Conservation (phyloP, 2,329 filamentous ascomycete genomes). For the Cyphellophora europaea region DNA sequence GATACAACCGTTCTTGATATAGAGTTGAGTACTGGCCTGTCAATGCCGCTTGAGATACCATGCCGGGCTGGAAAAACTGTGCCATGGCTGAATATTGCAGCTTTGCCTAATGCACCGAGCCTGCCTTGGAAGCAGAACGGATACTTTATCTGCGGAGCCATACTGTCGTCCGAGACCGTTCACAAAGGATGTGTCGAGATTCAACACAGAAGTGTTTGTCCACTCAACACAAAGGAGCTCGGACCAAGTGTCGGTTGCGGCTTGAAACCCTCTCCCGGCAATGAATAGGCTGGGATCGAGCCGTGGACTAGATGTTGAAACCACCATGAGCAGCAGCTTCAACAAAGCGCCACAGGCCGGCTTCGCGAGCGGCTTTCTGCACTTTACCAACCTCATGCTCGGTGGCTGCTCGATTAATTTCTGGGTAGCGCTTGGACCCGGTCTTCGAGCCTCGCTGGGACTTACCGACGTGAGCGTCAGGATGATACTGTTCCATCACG, state of each 20-base stretch:
- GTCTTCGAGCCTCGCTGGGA: constrained; percentile 31
- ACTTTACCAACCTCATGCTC: constrained; percentile 58
- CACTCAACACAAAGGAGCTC: too few species aligned
- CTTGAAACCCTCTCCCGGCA: too few species aligned
- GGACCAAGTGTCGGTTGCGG: too few species aligned
- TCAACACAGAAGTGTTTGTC: too few species aligned
- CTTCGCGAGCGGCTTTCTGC: constrained; percentile 56
- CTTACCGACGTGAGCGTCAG: constrained; percentile 73
- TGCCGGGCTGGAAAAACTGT: neutral
- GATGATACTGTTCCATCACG: constrained; percentile 83
- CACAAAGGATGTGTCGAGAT: too few species aligned
- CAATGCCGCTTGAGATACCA: neutral
- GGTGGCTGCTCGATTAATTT: constrained; percentile 66
- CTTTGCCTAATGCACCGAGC: too few species aligned
- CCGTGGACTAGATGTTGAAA: constrained; percentile 45
- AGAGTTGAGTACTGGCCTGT: neutral
- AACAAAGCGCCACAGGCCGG: constrained; percentile 70
- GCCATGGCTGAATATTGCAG: neutral
- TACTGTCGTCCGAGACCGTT: too few species aligned
- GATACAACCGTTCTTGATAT: neutral
- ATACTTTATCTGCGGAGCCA: too few species aligned
- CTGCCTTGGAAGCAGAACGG: too few species aligned
- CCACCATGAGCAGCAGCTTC: constrained; percentile 51
- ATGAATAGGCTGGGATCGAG: too few species aligned
- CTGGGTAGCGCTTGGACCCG: constrained; percentile 53